Evolutionary conservation across 495 filamentous ascomycete species (phyloP).

Genomic region (Cudoniella acicularis): DNA sequence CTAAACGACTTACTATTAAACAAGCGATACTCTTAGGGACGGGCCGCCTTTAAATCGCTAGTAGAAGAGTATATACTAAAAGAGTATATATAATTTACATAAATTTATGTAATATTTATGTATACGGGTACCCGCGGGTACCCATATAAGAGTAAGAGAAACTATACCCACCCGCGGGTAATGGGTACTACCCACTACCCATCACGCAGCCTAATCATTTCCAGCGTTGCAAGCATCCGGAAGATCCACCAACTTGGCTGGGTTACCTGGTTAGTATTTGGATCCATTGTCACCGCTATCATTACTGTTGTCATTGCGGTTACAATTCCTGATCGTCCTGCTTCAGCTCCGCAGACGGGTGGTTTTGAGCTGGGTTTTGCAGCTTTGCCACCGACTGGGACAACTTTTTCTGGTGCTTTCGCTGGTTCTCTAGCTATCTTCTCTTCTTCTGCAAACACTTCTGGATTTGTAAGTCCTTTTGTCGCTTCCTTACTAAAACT

Average conservation of each 20-base stretch:
- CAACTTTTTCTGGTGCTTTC: conserved; percentile 32
- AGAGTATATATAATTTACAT: no score
- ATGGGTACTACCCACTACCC: no score
- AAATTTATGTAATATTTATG: no score
- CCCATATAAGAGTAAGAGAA: no score
- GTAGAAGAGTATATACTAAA: no score
- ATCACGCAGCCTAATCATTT: no score
- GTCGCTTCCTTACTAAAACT: background rate
- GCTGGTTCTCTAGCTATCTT: conserved; percentile 40
- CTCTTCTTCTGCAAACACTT: conserved; percentile 21
- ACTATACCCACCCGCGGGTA: no score
- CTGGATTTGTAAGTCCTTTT: conserved; percentile 15
- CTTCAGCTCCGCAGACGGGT: conserved; percentile 25
- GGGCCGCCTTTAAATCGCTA: no score
- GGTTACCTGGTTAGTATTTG: conserved; percentile 43
- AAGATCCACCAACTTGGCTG: conserved; percentile 43
- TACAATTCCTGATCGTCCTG: conserved; percentile 37
- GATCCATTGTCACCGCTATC: conserved; percentile 33
- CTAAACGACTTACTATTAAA: no score
- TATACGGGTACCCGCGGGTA: no score
- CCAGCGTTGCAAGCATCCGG: background rate
- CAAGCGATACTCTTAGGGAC: no score
- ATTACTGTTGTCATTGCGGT: conserved; percentile 32
- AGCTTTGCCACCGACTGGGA: conserved; percentile 9
- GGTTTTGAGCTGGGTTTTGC: conserved; percentile 25